Conservation (phyloP, 495 filamentous ascomycete species). For the Neurospora tetraspora region DNA sequence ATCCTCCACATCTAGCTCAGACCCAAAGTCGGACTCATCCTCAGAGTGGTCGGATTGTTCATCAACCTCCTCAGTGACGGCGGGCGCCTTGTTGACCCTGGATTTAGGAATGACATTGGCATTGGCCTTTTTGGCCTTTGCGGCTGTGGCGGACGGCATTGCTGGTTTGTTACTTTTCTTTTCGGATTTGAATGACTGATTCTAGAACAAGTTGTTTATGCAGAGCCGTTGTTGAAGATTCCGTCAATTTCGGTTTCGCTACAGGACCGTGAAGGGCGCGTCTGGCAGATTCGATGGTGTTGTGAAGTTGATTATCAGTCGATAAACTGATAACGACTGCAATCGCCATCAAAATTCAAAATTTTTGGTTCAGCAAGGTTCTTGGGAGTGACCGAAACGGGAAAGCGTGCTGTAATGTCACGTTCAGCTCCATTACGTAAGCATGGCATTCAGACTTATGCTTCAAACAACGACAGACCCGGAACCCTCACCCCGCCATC, state of each 20-base stretch:
- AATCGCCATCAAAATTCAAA: conserved; percentile 2
- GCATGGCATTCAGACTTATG: background rate
- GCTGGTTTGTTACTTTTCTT: background rate
- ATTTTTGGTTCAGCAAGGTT: conserved; percentile 6
- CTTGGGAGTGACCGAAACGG: background rate
- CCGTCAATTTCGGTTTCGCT: background rate
- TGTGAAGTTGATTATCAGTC: background rate
- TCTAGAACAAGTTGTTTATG: no score
- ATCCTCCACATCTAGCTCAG: background rate
- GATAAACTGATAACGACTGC: background rate
- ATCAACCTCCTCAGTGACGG: background rate
- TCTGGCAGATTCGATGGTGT: background rate
- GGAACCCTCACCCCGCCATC: background rate
- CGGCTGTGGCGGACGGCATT: conserved; percentile 15
- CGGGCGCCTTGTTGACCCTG: background rate
- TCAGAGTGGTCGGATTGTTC: background rate
- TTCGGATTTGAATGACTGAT: background rate
- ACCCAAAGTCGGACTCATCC: background rate
- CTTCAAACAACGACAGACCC: background rate
- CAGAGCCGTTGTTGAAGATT: no score
- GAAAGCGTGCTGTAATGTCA: background rate
- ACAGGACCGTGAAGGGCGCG: background rate
- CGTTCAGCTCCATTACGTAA: background rate
- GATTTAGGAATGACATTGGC: background rate
- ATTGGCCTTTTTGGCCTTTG: conserved; percentile 5